A percentile compares a stretch with the other conserved stretches of the same genome.
Evolutionary conservation across 345 rosid genomes (phyloP).

Genomic region (Pseudoturritis turrita): DNA sequence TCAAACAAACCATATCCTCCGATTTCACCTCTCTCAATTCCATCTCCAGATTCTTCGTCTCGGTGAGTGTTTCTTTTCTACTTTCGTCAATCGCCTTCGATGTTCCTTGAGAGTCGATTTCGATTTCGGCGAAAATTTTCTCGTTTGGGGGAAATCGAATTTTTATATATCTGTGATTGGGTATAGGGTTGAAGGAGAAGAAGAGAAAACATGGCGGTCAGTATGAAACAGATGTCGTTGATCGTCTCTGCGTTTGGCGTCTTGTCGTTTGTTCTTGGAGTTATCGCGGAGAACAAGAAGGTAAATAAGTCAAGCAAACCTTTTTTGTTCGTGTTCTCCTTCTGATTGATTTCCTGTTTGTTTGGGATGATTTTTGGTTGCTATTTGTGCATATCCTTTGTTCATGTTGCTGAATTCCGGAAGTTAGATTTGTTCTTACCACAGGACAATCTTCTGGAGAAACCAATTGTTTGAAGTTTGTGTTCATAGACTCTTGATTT

Average conservation of each 20-base stretch:
- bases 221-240: conserved; percentile 57
- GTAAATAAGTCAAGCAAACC: conserved; percentile 19
- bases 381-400: neutral
- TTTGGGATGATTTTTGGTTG: neutral
- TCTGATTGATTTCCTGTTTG: too few species aligned
- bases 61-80: neutral
- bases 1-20: neutral
- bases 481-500: neutral
- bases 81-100: neutral
- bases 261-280: conserved; percentile 61
- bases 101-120: neutral
- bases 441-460: neutral
- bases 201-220: conserved; percentile 46
- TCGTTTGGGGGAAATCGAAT: neutral
- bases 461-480: neutral
- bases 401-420: neutral
- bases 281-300: conserved; percentile 83
- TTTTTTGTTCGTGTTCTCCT: neutral
- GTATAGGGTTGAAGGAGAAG: neutral
- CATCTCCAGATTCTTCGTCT: conserved; percentile 1
- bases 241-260: conserved; percentile 50
- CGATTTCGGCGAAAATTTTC: neutral
- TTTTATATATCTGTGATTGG: neutral
- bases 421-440: neutral
- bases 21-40: neutral